A percentile compares a stretch with the other conserved stretches of the same genome.
Evolutionary conservation across 75 land plant genomes (phyloP).

Genomic region (Isoetes taiwanensis): DNA sequence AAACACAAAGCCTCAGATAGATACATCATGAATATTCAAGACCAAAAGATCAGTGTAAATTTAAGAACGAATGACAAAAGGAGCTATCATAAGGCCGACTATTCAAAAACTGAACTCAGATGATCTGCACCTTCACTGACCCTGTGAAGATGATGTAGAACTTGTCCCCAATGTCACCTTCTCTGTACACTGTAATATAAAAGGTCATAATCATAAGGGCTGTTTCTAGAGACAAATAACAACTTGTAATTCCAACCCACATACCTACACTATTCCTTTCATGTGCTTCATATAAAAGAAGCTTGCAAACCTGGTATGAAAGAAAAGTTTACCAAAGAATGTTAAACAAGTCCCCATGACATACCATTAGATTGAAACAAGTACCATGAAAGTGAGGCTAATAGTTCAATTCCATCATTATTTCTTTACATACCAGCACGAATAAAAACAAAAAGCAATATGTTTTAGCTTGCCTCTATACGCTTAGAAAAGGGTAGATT

Average conservation of each 20-base stretch:
- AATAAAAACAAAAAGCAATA: neutral
- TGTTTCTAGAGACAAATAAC: neutral
- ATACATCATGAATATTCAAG: too few relatives aligned
- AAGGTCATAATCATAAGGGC: neutral
- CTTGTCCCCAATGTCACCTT: slow-evolving; percentile 16
- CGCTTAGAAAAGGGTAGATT: slow-evolving; percentile 25
- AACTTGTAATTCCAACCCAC: neutral
- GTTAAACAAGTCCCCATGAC: neutral
- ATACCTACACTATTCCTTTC: slow-evolving; percentile 16
- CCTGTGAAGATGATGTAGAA: slow-evolving; percentile 30
- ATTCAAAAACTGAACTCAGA: neutral
- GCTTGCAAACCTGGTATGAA: slow-evolving; percentile 18
- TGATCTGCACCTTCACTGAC: slow-evolving; percentile 17
- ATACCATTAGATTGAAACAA: too few relatives aligned
- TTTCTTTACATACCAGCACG: too few relatives aligned
- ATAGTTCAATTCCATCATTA: too few relatives aligned
- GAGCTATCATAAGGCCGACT: neutral
- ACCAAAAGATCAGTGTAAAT: too few relatives aligned
- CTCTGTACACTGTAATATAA: slow-evolving; percentile 12
- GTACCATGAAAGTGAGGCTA: too few relatives aligned
- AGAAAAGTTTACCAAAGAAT: neutral
- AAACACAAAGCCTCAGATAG: too few relatives aligned
- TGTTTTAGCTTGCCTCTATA: slow-evolving; percentile 14
- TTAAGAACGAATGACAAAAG: too few relatives aligned
- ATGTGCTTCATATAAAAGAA: slow-evolving; percentile 11